Evolutionary conservation across 305 asterid species (phyloP).

Genomic region (Fraxinus dipetala): DNA sequence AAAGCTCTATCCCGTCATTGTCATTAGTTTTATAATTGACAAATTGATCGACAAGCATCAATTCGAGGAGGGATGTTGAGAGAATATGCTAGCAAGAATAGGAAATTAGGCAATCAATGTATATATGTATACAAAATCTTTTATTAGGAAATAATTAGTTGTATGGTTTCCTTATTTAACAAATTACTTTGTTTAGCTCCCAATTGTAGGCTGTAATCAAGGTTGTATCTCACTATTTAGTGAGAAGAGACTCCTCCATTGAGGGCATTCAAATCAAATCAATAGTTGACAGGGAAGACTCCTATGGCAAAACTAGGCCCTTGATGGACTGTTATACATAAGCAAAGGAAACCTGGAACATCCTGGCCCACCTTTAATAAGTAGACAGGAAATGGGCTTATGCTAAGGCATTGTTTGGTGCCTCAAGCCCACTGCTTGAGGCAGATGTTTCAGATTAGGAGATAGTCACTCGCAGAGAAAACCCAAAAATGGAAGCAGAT

Average conservation of each 20-base stretch:
- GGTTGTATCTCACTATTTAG: neutral
- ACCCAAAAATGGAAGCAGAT: conserved; percentile 1
- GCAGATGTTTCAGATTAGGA: conserved; percentile 3
- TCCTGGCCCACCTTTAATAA: neutral
- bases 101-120: neutral
- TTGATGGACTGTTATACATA: neutral
- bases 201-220: neutral
- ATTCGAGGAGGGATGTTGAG: neutral
- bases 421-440: neutral
- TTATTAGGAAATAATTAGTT: neutral
- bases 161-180: neutral
- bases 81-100: neutral
- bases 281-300: neutral
- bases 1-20: neutral
- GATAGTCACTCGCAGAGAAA: neutral
- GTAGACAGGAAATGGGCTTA: neutral
- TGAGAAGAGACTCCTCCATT: neutral
- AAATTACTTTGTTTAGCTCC: neutral
- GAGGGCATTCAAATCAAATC: neutral
- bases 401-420: neutral
- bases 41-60: neutral
- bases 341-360: neutral
- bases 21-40: neutral
- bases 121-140: neutral
- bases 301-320: neutral